Percentiles rank a stretch among this genome's conserved stretches.
phyloP scores from a whole-genome alignment of 306 rosid genomes.

The Cajanus cajan region DNA sequence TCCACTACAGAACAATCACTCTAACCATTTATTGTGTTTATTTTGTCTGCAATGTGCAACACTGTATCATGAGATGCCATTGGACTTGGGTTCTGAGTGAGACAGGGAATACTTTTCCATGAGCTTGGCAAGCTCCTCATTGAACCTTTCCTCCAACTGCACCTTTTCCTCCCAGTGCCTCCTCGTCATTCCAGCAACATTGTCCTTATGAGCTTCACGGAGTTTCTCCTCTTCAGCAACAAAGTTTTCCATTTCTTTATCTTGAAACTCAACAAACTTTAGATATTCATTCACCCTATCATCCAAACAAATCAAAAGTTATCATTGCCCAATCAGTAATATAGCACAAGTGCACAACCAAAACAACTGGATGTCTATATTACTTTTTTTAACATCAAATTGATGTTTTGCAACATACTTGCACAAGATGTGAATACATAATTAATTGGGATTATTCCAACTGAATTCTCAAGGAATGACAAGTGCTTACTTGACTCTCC shows the following conservation, averaged over 20 bases:
- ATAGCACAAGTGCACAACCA: background rate
- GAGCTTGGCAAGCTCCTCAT: constrained; percentile 44
- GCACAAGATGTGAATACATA: background rate
- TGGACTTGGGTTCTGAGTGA: background rate
- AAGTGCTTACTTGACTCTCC: constrained; percentile 40
- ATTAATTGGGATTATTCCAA: background rate
- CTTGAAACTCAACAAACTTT: constrained; percentile 53
- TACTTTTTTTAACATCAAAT: too few relatives aligned
- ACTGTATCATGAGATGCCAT: background rate
- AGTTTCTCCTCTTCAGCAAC: constrained; percentile 47
- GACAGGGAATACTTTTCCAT: constrained; percentile 57
- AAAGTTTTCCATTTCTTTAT: constrained; percentile 57
- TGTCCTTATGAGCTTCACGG: constrained; percentile 42
- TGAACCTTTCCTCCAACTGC: constrained; percentile 46
- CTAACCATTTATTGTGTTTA: background rate
- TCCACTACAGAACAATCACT: background rate
- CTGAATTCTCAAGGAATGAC: background rate
- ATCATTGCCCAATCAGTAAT: background rate
- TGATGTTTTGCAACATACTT: background rate
- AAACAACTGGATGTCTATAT: background rate
- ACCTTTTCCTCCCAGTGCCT: constrained; percentile 64
- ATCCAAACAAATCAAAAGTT: constrained; percentile 15
- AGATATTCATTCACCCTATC: constrained; percentile 46
- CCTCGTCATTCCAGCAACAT: constrained; percentile 41
- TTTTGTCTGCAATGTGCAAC: background rate